A percentile compares a stretch with the other conserved stretches of the same genome.
These are phyloP conservation scores for Rhodotorula kratochvilovae DNA, from an alignment of 768 basidiomycete genomes.

Conservation along the genomic window DNA sequence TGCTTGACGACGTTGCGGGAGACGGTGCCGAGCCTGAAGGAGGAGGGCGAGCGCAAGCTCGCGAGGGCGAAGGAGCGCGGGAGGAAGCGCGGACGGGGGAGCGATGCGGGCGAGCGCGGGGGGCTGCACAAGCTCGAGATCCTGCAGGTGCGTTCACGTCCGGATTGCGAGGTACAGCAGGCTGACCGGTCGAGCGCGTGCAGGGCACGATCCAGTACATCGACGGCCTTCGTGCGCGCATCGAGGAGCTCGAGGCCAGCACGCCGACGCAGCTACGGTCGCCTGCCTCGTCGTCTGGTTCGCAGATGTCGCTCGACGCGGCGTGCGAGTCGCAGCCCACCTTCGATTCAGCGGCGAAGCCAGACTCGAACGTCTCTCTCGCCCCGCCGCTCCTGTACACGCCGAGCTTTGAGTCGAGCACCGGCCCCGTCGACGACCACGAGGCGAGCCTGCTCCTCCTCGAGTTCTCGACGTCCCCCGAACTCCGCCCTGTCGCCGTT, in stretches of 20 bases:
- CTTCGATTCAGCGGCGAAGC: too few species aligned
- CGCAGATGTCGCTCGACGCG: background rate
- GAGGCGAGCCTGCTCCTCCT: slow-evolving; percentile 16
- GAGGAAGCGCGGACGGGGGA: slow-evolving; percentile 20
- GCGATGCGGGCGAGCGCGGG: slow-evolving; percentile 7
- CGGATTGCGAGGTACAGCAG: background rate
- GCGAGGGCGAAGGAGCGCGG: slow-evolving; percentile 35
- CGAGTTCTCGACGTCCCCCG: slow-evolving; percentile 24
- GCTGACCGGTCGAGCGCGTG: background rate
- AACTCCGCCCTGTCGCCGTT: slow-evolving; percentile 20
- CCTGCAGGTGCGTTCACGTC: slow-evolving; percentile 24
- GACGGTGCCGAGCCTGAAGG: slow-evolving; percentile 59
- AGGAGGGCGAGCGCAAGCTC: slow-evolving; percentile 31
- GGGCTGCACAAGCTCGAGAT: slow-evolving; percentile 42
- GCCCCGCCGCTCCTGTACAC: background rate
- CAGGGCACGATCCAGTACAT: slow-evolving; percentile 35
- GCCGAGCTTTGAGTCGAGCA: background rate
- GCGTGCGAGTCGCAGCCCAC: too few species aligned
- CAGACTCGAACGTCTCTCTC: background rate
- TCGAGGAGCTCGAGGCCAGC: slow-evolving; percentile 10
- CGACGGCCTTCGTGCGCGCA: slow-evolving; percentile 3
- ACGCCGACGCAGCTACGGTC: background rate
- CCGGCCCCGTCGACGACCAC: slow-evolving; percentile 5
- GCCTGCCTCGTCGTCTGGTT: too few species aligned
- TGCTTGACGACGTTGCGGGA: slow-evolving; percentile 70